These are phyloP conservation scores for Starmera pachycereana DNA, from an alignment of 805 yeast genomes.

Conservation along the genomic window DNA sequence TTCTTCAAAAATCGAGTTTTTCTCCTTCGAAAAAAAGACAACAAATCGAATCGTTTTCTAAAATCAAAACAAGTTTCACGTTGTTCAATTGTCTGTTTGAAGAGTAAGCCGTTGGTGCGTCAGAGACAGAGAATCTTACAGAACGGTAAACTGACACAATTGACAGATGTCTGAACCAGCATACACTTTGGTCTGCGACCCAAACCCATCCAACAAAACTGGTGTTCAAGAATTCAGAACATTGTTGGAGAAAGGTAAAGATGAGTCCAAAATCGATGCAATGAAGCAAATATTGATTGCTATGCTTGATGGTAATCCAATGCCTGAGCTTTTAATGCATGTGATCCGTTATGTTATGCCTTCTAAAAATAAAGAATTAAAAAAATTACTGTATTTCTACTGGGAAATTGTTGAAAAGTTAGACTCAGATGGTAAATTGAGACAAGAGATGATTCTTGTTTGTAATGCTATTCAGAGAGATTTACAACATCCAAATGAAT, in stretches of 20 bases:
- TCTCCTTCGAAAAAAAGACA: no score
- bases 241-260: conserved; percentile 79
- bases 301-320: conserved; percentile 85
- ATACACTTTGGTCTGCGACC: conserved; percentile 74
- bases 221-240: conserved; percentile 65
- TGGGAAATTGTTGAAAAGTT: conserved; percentile 97
- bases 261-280: conserved; percentile 76
- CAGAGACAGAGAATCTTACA: no score
- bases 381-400: conserved; percentile 85
- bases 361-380: conserved; percentile 78
- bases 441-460: conserved; percentile 97
- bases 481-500: conserved; percentile 96
- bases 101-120: no score
- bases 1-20: no score
- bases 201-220: conserved; percentile 48
- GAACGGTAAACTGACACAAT: no score
- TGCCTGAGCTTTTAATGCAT: conserved; percentile 93
- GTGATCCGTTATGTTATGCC: conserved; percentile 97
- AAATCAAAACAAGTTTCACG: no score
- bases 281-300: conserved; percentile 82
- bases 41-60: no score
- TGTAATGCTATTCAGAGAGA: conserved; percentile 98
- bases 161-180: conserved; percentile 30
- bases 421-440: conserved; percentile 80
- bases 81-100: no score